phyloP scores from a whole-genome alignment of 257 asterid species.

The Buddleja alternifolia region DNA sequence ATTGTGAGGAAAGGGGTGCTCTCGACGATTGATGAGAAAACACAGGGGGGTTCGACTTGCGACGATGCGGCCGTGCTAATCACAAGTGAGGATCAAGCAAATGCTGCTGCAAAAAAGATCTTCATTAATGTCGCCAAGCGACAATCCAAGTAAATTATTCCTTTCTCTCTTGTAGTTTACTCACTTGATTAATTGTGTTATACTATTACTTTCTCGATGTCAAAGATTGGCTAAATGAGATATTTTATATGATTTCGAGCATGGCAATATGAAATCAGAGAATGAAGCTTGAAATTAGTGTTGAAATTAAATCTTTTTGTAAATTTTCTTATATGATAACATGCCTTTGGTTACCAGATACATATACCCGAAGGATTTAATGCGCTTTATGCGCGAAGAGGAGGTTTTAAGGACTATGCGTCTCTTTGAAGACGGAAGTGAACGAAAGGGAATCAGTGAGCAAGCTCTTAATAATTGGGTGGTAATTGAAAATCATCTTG shows the following conservation, averaged over 20 bases:
- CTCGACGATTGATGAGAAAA: constrained; percentile 58
- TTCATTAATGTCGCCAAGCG: constrained; percentile 53
- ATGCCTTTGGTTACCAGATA: too few relatives aligned
- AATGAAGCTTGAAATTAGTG: too few relatives aligned
- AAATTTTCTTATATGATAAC: too few relatives aligned
- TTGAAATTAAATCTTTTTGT: too few relatives aligned
- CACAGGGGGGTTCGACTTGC: constrained; percentile 33
- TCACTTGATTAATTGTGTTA: too few relatives aligned
- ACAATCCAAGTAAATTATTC: constrained; percentile 43
- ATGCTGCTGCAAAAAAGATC: constrained; percentile 61
- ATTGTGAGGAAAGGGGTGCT: constrained; percentile 51
- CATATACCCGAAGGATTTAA: too few relatives aligned
- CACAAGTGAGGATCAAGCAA: constrained; percentile 53
- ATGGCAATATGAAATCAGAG: too few relatives aligned
- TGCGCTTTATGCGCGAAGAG: constrained; percentile 57
- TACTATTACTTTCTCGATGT: too few relatives aligned
- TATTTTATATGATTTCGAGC: too few relatives aligned
- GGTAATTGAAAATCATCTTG: constrained; percentile 35
- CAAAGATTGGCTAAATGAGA: too few relatives aligned
- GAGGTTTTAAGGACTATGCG: constrained; percentile 53
- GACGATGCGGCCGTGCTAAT: constrained; percentile 53
- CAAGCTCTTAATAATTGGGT: constrained; percentile 58
- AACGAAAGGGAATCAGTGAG: constrained; percentile 55
- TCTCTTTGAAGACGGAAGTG: constrained; percentile 49
- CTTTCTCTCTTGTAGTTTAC: not conserved